Evolutionary conservation across 768 basidiomycete species (phyloP).

Genomic region (Boletellus sp.): DNA sequence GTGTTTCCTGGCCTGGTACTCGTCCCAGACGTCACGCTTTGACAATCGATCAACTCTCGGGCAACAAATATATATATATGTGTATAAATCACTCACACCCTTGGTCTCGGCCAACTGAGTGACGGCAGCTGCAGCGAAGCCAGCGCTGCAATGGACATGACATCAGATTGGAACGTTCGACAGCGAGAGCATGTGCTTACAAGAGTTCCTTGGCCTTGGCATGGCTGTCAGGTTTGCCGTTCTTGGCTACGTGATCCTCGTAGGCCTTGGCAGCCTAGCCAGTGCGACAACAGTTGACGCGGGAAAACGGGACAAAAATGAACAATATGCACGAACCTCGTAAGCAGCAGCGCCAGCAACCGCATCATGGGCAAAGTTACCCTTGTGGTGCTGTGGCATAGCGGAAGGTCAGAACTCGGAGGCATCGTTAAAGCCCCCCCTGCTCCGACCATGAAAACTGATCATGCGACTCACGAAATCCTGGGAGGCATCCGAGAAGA

Average conservation of each 20-base stretch:
- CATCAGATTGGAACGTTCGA: background rate
- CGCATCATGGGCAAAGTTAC: slow-evolving; percentile 14
- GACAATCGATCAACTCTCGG: background rate
- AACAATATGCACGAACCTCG: slow-evolving; percentile 9
- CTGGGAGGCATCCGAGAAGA: background rate
- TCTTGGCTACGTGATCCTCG: slow-evolving; percentile 8
- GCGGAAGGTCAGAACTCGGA: background rate
- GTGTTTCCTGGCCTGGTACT: background rate
- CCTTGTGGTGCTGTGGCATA: slow-evolving; percentile 11
- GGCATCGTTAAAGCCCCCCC: background rate
- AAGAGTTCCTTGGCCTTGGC: slow-evolving; percentile 21
- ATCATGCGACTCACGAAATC: slow-evolving; percentile 7
- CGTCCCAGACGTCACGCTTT: background rate
- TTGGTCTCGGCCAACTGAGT: slow-evolving; percentile 13
- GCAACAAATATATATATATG: no score
- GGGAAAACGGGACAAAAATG: background rate
- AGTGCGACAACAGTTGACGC: background rate
- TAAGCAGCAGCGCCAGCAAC: slow-evolving; percentile 18
- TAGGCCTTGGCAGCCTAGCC: slow-evolving; percentile 18
- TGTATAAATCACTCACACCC: slow-evolving; percentile 6
- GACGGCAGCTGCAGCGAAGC: slow-evolving; percentile 1
- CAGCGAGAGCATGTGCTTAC: slow-evolving; percentile 4
- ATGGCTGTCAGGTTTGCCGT: slow-evolving; percentile 20
- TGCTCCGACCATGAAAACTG: background rate
- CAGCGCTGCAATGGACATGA: background rate